phyloP scores from a whole-genome alignment of 2,329 filamentous ascomycete species.

The Chaetomiaceae sp. region DNA sequence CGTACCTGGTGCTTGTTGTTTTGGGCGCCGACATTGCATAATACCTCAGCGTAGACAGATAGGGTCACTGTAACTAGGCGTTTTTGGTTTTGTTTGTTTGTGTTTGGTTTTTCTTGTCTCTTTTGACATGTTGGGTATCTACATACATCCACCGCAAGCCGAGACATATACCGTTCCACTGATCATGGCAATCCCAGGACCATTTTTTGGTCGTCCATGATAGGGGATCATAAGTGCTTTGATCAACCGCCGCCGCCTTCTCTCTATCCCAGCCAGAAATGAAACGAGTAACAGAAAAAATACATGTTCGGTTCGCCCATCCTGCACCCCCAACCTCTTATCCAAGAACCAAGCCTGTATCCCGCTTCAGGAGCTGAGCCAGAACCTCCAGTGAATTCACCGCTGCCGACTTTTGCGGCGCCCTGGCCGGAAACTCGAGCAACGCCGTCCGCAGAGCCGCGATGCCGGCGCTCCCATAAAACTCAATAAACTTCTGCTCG shows the following conservation, averaged over 20 bases:
- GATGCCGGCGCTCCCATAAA: constrained; percentile 75
- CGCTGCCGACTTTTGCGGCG: constrained; percentile 43
- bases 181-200: background rate
- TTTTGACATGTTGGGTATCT: constrained; percentile 10
- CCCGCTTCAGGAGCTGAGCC: constrained; percentile 47
- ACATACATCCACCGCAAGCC: background rate
- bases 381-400: constrained; percentile 50
- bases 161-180: background rate
- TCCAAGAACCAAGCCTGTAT: constrained; percentile 45
- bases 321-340: constrained; percentile 19
- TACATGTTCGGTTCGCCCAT: too few species aligned
- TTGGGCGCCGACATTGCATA: background rate
- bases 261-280: constrained; percentile 1
- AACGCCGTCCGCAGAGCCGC: constrained; percentile 65
- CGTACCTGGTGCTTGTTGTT: background rate
- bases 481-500: constrained; percentile 68
- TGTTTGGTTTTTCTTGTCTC: background rate
- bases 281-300: too few species aligned
- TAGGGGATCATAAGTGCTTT: background rate
- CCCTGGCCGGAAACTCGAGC: constrained; percentile 64
- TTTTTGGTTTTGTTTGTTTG: constrained; percentile 16
- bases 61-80: constrained; percentile 11
- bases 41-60: constrained; percentile 8
- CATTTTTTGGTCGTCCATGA: background rate
- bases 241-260: background rate